phyloP scores from a whole-genome alignment of 2,329 filamentous ascomycete species.

The Dryadomyces quercivorus region DNA sequence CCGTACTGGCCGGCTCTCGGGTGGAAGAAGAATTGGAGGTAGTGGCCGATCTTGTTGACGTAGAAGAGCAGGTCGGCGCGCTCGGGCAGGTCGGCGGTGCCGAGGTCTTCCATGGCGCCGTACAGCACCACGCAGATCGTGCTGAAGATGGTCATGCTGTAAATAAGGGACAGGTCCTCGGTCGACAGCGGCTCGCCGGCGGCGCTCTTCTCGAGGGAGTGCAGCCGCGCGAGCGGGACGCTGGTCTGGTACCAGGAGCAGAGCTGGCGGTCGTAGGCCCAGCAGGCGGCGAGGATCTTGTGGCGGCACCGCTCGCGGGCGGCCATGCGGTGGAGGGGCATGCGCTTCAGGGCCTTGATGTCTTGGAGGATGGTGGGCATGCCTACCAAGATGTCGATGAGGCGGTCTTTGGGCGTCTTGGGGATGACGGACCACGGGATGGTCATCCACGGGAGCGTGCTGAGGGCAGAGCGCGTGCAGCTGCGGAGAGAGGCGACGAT shows the following conservation, averaged over 20 bases:
- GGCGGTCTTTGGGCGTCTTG: conserved; percentile 11
- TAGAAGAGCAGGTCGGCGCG: conserved; percentile 5
- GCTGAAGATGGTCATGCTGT: conserved; percentile 11
- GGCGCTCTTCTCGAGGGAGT: neutral
- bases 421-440: conserved; percentile 11
- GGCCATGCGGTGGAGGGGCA: neutral
- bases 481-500: conserved; percentile 8
- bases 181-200: conserved; percentile 4
- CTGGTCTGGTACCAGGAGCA: conserved; percentile 8
- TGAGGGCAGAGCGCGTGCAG: conserved; percentile 10
- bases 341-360: conserved; percentile 7
- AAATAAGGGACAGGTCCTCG: conserved; percentile 12
- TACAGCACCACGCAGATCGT: conserved; percentile 12
- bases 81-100: conserved; percentile 5
- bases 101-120: conserved; percentile 8
- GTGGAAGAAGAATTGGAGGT: conserved; percentile 12
- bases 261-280: conserved; percentile 8
- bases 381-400: conserved; percentile 13
- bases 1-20: conserved; percentile 12
- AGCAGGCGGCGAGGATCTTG: conserved; percentile 3
- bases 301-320: neutral
- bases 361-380: conserved; percentile 12
- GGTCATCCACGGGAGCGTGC: conserved; percentile 11
- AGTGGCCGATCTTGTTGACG: conserved; percentile 8
- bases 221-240: conserved; percentile 6